Conservation (phyloP, 129 eudicot species). For the Apium graveolens region DNA sequence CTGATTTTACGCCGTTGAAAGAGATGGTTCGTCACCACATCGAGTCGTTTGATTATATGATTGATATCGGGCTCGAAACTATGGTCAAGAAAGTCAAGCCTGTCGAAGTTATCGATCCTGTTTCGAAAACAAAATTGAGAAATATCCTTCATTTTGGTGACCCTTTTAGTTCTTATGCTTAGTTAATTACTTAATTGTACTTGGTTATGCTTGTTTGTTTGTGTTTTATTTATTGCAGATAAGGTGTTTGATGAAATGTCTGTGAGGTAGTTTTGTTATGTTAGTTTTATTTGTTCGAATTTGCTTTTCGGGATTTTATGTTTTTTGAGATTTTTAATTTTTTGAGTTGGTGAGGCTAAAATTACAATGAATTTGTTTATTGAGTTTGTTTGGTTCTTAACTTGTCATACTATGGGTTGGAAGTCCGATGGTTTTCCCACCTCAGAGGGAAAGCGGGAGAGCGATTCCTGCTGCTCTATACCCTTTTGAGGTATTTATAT, state of each 20-base stretch:
- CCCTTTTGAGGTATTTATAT: constrained; percentile 57
- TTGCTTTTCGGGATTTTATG: background rate
- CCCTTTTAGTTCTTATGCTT: background rate
- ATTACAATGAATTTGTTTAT: background rate
- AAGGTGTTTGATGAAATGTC: background rate
- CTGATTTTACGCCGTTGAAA: constrained; percentile 44
- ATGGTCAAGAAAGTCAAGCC: constrained; percentile 52
- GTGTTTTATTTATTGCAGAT: background rate
- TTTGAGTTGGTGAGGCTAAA: background rate
- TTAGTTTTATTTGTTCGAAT: background rate
- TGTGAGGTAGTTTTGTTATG: background rate
- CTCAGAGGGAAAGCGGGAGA: constrained; percentile 47
- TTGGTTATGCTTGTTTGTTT: background rate
- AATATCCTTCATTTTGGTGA: constrained; percentile 55
- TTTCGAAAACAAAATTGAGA: constrained; percentile 38
- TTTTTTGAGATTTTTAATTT: background rate
- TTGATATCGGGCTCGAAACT: constrained; percentile 52
- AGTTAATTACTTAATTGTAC: background rate
- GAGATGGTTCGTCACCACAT: constrained; percentile 85
- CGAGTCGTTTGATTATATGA: constrained; percentile 69
- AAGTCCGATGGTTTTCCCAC: constrained; percentile 50
- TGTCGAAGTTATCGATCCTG: constrained; percentile 34
- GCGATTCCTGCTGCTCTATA: constrained; percentile 24
- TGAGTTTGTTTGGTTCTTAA: constrained; percentile 43
- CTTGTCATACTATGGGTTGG: constrained; percentile 66